Percentiles rank a stretch among this genome's conserved stretches.
Evolutionary conservation across 2,329 filamentous ascomycete species (phyloP).

Genomic region (Magnaporthiopsis rhizophila): DNA sequence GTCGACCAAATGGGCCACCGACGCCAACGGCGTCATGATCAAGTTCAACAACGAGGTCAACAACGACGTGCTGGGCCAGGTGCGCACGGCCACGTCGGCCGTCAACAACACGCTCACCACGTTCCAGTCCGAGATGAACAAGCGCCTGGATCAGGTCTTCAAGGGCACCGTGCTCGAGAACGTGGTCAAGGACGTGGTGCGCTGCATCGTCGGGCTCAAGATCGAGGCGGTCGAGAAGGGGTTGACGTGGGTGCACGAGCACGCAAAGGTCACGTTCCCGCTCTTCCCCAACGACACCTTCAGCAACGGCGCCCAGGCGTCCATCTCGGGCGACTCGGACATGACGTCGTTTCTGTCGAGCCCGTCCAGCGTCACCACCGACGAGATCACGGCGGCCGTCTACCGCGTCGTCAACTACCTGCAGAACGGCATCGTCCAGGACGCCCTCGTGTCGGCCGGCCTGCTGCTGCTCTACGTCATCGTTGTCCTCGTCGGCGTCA

Average conservation of each 20-base stretch:
- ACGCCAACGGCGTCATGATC: slow-evolving; percentile 64
- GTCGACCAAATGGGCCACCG: slow-evolving; percentile 67
- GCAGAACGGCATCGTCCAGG: slow-evolving; percentile 58
- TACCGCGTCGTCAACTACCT: slow-evolving; percentile 61
- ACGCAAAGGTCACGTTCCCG: slow-evolving; percentile 78
- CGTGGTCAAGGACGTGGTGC: slow-evolving; percentile 70
- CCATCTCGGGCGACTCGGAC: slow-evolving; percentile 48
- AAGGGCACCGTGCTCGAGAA: slow-evolving; percentile 72
- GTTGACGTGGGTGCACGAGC: slow-evolving; percentile 85
- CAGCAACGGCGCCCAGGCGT: slow-evolving; percentile 64
- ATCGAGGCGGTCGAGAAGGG: slow-evolving; percentile 76
- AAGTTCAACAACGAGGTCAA: slow-evolving; percentile 60
- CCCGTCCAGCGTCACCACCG: slow-evolving; percentile 62
- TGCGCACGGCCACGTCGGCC: slow-evolving; percentile 72
- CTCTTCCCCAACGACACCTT: slow-evolving; percentile 73
- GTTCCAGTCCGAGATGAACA: slow-evolving; percentile 71
- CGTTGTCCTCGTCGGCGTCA: slow-evolving; percentile 47
- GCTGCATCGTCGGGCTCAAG: slow-evolving; percentile 85
- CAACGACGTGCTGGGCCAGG: slow-evolving; percentile 76
- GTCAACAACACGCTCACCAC: slow-evolving; percentile 79
- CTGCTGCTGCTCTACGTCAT: slow-evolving; percentile 70
- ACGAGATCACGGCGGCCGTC: slow-evolving; percentile 75
- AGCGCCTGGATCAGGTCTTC: slow-evolving; percentile 68
- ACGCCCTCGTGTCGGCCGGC: slow-evolving; percentile 70
- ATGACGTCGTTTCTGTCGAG: slow-evolving; percentile 69